These are phyloP conservation scores for Fimicolochytrium jonesii DNA, from an alignment of 192 early-diverging fungal genomes.

Conservation along the genomic window DNA sequence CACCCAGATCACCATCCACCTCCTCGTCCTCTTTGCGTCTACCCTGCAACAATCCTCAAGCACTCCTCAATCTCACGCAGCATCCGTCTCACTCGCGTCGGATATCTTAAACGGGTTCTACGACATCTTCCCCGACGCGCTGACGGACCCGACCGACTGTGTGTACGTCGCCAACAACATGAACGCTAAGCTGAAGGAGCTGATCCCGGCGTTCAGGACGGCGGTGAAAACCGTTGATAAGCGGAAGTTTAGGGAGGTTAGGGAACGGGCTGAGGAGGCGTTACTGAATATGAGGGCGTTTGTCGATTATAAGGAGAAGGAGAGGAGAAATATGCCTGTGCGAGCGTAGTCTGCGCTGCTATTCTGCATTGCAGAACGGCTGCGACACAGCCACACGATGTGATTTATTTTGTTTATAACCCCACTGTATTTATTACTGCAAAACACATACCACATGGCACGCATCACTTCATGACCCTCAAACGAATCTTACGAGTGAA, in stretches of 20 bases:
- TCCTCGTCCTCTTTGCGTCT: slow-evolving; percentile 8
- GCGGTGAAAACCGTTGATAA: slow-evolving; percentile 67
- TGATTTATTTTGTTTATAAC: too few species aligned
- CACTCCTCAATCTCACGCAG: not conserved
- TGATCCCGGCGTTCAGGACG: slow-evolving; percentile 45
- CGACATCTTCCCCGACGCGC: slow-evolving; percentile 82
- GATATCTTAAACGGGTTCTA: slow-evolving; percentile 83
- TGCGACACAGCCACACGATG: too few species aligned
- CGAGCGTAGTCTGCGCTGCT: too few species aligned
- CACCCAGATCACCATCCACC: slow-evolving; percentile 9
- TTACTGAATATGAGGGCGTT: slow-evolving; percentile 77
- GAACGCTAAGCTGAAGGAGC: slow-evolving; percentile 49
- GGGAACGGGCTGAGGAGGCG: slow-evolving; percentile 75
- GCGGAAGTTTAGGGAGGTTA: slow-evolving; percentile 62
- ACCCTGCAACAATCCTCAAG: not conserved
- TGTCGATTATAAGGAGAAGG: slow-evolving; percentile 81
- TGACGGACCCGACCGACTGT: slow-evolving; percentile 76
- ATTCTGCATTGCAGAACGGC: too few species aligned
- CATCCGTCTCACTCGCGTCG: slow-evolving; percentile 29
- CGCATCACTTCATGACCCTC: too few species aligned
- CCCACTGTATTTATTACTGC: too few species aligned
- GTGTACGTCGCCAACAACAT: slow-evolving; percentile 75
- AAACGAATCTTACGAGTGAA: too few species aligned
- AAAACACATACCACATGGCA: too few species aligned
- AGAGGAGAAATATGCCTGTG: too few species aligned